A percentile compares a stretch with the other conserved stretches of the same genome.
Evolutionary conservation across 768 basidiomycete genomes (phyloP).

Genomic region (Russula emetica): DNA sequence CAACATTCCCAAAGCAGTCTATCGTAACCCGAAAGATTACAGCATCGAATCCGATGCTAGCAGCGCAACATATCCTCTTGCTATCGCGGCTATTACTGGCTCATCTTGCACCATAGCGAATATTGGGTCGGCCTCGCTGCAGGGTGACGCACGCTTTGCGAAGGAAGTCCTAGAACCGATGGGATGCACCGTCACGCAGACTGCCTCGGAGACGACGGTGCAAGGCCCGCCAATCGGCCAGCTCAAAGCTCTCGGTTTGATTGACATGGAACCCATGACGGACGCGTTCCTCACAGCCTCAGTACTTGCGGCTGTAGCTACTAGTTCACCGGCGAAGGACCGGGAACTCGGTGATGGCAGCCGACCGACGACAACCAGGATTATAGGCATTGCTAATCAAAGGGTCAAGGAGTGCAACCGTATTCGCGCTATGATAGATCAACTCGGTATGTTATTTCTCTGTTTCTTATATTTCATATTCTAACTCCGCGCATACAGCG

Average conservation of each 20-base stretch:
- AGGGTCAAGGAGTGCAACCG: slow-evolving; percentile 98
- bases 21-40: slow-evolving; percentile 75
- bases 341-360: slow-evolving; percentile 40
- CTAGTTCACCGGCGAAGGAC: slow-evolving; percentile 43
- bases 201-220: slow-evolving; percentile 84
- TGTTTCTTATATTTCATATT: neutral
- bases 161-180: slow-evolving; percentile 89
- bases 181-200: slow-evolving; percentile 91
- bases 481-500: slow-evolving; percentile 42
- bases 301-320: slow-evolving; percentile 82
- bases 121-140: slow-evolving; percentile 85
- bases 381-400: slow-evolving; percentile 95
- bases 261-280: slow-evolving; percentile 99
- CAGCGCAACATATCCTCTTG: slow-evolving; percentile 94
- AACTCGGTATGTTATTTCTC: slow-evolving; percentile 62
- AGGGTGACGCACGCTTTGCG: slow-evolving; percentile 97
- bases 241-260: slow-evolving; percentile 75
- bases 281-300: slow-evolving; percentile 97
- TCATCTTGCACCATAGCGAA: slow-evolving; percentile 90
- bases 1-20: slow-evolving; percentile 75
- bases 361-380: slow-evolving; percentile 57
- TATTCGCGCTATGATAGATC: slow-evolving; percentile 93
- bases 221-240: slow-evolving; percentile 79
- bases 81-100: slow-evolving; percentile 97
- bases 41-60: slow-evolving; percentile 94